Evolutionary conservation across 1,284 basidiomycete species (phyloP), one percentile per base, ranked within the genome.

Genomic region (Trichosporon sp.): DNA sequence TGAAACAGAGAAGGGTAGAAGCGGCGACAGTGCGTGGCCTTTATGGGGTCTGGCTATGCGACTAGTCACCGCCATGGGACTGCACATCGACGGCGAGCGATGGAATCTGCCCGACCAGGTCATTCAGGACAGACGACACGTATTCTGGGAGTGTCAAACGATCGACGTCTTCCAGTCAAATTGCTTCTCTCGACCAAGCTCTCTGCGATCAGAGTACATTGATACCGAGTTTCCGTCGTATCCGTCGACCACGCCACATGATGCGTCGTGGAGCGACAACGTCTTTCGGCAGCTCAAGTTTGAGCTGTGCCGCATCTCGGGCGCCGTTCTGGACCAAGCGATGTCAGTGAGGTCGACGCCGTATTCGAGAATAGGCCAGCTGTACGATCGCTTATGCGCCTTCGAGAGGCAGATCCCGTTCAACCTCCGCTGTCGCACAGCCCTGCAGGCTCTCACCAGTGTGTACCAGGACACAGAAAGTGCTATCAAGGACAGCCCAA

Each of bases 11-110:
- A 65, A 66, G 34, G 74, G 74, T 0, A 64, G 74, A 11, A 71
- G 71, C 46, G 77, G 75, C 3, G 75, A 78, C 62, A 66, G 63
- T 0, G 70, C 73, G 33, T 78, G 77, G 77, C 73, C 74, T 1
- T 54, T 78, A 9, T 76, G 75, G 73, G 77, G 77, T 27, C 44
- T 77, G 4, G 71, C 72, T 0, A 73, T 73, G 72, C 64, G 65
- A 0, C 44, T 67, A 13, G 62, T 64, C 14, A 68, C 66, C 0
- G 66, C 66, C 11, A 78, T 78, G 77, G 77, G 77, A 0, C 49
- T 77, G 59, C 77, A 79, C 60, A 69, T 75, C 6, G 78, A 79
- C 64, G 78, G 78, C 2, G 66, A 65, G 25, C 65, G 71, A 9
- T 79, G 78, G 78, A 73, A 74, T 36, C 67, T 79, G 5, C 70